These are phyloP conservation scores for Colletotrichum shisoi DNA, from an alignment of 2,329 filamentous ascomycete genomes.

Conservation along the genomic window DNA sequence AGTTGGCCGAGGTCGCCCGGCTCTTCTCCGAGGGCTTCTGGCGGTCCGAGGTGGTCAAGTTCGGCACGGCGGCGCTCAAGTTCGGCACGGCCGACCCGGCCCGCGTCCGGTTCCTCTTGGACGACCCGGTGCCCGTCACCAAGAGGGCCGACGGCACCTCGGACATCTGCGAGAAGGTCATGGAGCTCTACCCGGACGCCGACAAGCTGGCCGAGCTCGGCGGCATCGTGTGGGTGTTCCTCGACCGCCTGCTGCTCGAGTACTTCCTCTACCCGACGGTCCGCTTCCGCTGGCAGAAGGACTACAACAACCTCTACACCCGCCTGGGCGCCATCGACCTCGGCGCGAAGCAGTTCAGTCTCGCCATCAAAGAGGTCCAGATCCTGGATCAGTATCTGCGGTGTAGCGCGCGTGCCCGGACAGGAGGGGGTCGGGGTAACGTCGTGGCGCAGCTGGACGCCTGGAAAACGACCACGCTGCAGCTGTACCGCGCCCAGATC, in stretches of 20 bases:
- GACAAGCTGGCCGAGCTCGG: background rate
- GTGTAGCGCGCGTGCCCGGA: background rate
- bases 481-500: background rate
- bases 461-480: background rate
- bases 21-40: slow-evolving; percentile 45
- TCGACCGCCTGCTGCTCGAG: background rate
- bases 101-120: background rate
- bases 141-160: background rate
- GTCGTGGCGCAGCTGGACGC: background rate
- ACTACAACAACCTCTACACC: background rate
- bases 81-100: slow-evolving; percentile 5
- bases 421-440: no score
- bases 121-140: slow-evolving; percentile 5
- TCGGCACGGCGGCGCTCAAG: slow-evolving; percentile 41
- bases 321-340: background rate
- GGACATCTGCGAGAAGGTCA: background rate
- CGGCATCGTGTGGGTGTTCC: slow-evolving; percentile 4
- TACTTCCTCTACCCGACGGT: background rate
- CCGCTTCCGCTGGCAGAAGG: slow-evolving; percentile 2
- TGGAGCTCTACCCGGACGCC: background rate
- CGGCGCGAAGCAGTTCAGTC: background rate
- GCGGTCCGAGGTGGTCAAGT: slow-evolving; percentile 42
- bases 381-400: background rate
- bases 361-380: background rate
- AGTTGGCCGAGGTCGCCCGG: slow-evolving; percentile 11